Conservation (phyloP, 1,284 basidiomycete genomes). For the Sporisorium iseilematis-ciliati region DNA sequence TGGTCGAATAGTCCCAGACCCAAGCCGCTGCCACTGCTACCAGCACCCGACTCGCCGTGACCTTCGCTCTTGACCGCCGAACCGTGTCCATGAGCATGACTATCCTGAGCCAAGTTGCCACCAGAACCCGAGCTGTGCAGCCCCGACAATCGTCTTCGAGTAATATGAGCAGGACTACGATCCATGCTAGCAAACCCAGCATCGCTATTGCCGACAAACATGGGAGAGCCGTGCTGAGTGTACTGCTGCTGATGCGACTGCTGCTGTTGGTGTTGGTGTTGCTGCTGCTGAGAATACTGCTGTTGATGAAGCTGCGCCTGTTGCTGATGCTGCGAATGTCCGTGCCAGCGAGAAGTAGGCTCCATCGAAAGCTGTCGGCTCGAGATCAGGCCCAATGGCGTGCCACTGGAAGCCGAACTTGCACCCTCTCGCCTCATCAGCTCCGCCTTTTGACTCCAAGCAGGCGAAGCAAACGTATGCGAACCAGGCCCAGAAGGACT, state of each 20-base stretch:
- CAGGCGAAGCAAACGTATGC: constrained; percentile 32
- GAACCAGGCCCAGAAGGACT: constrained; percentile 33
- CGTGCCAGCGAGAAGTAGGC: constrained; percentile 21
- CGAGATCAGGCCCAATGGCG: constrained; percentile 18
- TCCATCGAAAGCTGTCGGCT: constrained; percentile 29
- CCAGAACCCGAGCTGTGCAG: too few relatives aligned
- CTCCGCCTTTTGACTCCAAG: constrained; percentile 44
- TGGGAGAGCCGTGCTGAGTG: constrained; percentile 17
- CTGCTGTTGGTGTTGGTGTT: constrained; percentile 11
- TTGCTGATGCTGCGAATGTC: constrained; percentile 8
- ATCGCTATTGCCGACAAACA: constrained; percentile 8
- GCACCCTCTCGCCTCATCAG: constrained; percentile 24
- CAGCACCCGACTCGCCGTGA: constrained; percentile 4
- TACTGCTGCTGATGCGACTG: constrained; percentile 2
- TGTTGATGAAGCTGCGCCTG: constrained; percentile 6
- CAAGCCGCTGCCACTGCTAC: constrained; percentile 1
- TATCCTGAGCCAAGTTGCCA: background rate
- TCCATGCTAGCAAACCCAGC: background rate
- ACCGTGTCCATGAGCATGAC: background rate
- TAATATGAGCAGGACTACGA: constrained; percentile 18
- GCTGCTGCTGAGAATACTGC: background rate
- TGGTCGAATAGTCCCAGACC: constrained; percentile 23
- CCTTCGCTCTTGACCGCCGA: constrained; percentile 8
- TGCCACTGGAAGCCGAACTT: constrained; percentile 6
- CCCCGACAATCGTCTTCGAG: constrained; percentile 22